Base-by-base conservation (phyloP, 495 filamentous ascomycete genomes). In the Cladorrhinum samala region DNA sequence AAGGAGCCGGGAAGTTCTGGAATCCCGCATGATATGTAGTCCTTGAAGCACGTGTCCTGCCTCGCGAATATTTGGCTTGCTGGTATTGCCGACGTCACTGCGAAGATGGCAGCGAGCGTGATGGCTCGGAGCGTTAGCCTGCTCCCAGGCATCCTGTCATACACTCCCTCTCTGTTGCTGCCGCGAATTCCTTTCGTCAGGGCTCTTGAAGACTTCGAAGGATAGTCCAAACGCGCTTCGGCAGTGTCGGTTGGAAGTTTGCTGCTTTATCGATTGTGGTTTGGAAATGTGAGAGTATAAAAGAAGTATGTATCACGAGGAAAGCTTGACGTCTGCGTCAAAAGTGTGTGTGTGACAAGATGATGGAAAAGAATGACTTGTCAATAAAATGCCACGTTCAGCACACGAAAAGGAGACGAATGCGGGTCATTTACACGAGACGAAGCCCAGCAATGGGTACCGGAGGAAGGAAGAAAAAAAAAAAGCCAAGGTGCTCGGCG, bases 1-100 rank as follows among this genome's bases (percentile, higher is more conserved):
- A 94, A 95, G 63, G 80, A 72, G 37, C 72, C 70, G 2, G 88
- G 86, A 14, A 92, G 72, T 8, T 72, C 73, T 6, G 71, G 45
- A 19, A 69, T 63, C 2, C 73, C 66, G 63, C 88, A 91, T 50
- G 68, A 68, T 2, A 56, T 40, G 44, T 65, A 74, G 42, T 62
- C 39, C 17, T 59, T 56, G 24, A 65, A 58, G 50, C 65, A 60
- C 37, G 66, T 63, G 20, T 59, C 57, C 36, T 68, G 69, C 41
- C 72, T 67, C 33, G 41, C 46, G 58, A 74, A 62, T 25, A 76
- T 30, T 11, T 59, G 23, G 54, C 52, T 57, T 14, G 62, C 47
- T 21, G 65, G 59, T 18, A 72, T 39, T 36, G 67, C 63, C 17
- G 66, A 67, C 1, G 64, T 53, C 11, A 61, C 56, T 17, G 67